A percentile compares a stretch with the other conserved stretches of the same genome.
Conservation (phyloP, 2,329 filamentous ascomycete species). For the Scorias spongiosa region DNA sequence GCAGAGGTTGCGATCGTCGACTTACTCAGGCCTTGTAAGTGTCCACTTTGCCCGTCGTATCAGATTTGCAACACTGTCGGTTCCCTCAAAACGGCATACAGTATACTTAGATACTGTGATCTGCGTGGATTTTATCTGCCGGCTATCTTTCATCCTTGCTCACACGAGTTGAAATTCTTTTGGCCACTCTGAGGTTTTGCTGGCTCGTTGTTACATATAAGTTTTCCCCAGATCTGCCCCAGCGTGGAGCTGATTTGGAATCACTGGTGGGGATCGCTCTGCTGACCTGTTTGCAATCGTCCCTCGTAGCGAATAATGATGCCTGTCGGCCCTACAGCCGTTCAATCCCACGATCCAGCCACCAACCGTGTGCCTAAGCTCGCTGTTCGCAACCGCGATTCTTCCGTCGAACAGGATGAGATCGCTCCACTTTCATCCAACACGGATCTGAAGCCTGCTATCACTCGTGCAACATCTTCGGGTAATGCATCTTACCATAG, state of each 20-base stretch:
- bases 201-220: no score
- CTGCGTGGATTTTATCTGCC: no score
- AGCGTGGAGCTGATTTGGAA: no score
- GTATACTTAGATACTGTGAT: no score
- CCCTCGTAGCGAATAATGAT: neutral
- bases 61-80: no score
- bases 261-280: no score
- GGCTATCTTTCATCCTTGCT: no score
- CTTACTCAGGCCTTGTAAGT: neutral
- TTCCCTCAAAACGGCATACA: no score
- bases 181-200: no score
- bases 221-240: no score
- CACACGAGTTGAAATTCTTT: no score
- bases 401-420: neutral
- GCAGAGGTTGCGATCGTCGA: neutral
- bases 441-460: constrained; percentile 1
- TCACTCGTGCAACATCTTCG: constrained; percentile 1
- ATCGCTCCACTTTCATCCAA: constrained; percentile 1
- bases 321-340: neutral
- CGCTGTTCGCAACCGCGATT: constrained; percentile 8
- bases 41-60: neutral
- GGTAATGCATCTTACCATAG: constrained; percentile 1
- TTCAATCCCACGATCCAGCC: neutral
- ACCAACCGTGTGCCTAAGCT: constrained; percentile 11
- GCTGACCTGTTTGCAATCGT: neutral